Percentiles rank a stretch among this genome's conserved stretches.
These are phyloP conservation scores for Daldinia decipiens DNA, from an alignment of 495 filamentous ascomycete species.

Conservation along the genomic window DNA sequence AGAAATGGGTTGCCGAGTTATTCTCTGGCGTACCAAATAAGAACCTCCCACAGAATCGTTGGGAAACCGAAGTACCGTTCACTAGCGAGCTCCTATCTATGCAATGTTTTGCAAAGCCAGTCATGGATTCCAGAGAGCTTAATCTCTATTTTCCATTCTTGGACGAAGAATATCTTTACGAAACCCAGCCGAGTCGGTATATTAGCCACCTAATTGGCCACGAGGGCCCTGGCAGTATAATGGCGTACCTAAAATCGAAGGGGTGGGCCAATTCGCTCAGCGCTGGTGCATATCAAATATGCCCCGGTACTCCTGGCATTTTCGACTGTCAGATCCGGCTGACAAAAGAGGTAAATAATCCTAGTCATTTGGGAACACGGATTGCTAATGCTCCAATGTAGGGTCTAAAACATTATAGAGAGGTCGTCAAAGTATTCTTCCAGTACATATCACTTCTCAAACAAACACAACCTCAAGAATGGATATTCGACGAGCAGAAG, in stretches of 20 bases:
- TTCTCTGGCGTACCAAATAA: conserved; percentile 90
- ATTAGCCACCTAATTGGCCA: conserved; percentile 95
- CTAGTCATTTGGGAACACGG: not conserved
- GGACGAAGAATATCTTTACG: conserved; percentile 85
- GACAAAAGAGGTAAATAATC: conserved; percentile 74
- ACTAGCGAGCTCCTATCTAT: conserved; percentile 73
- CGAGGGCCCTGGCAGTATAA: conserved; percentile 95
- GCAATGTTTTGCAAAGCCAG: conserved; percentile 93
- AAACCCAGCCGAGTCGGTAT: conserved; percentile 88
- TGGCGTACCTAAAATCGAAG: conserved; percentile 93
- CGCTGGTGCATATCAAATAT: conserved; percentile 79
- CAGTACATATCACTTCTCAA: conserved; percentile 92
- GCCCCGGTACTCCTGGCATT: conserved; percentile 80
- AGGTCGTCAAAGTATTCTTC: conserved; percentile 88
- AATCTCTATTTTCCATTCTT: conserved; percentile 89
- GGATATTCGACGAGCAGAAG: conserved; percentile 93
- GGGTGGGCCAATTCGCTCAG: conserved; percentile 92
- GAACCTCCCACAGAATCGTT: conserved; percentile 80
- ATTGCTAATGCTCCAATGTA: conserved; percentile 36
- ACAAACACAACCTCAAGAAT: conserved; percentile 82
- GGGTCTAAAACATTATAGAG: conserved; percentile 79
- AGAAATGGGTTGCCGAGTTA: conserved; percentile 86
- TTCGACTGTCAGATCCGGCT: conserved; percentile 84
- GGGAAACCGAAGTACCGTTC: conserved; percentile 78
- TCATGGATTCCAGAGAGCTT: conserved; percentile 89